A percentile compares a stretch with the other conserved stretches of the same genome.
Conservation (phyloP, 371 early-diverging fungal species). For the Rhizopus stolonifer region DNA sequence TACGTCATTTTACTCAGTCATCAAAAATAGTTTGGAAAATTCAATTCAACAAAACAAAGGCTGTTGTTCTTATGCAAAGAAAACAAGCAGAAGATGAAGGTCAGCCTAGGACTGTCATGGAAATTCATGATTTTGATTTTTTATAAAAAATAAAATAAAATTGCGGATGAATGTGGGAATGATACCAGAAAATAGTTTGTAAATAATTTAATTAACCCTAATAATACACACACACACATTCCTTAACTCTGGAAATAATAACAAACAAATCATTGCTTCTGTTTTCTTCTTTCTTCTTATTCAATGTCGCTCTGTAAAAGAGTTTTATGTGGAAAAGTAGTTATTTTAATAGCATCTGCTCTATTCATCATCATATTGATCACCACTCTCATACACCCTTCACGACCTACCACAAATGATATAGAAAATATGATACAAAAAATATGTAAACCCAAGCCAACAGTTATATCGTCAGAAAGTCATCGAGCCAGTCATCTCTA, state of each 20-base stretch:
- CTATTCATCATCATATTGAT: background rate
- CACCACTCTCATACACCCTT: background rate
- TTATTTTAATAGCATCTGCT: background rate
- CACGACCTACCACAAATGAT: slow-evolving; percentile 2
- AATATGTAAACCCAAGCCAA: background rate
- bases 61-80: slow-evolving; percentile 61
- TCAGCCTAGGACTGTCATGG: slow-evolving; percentile 46
- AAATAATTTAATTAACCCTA: too few relatives aligned
- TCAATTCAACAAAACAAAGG: slow-evolving; percentile 61
- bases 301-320: background rate
- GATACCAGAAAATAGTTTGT: too few relatives aligned
- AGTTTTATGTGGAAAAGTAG: background rate
- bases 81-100: slow-evolving; percentile 24
- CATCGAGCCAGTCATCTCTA: background rate
- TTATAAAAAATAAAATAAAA: too few relatives aligned
- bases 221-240: background rate
- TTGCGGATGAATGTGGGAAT: too few relatives aligned
- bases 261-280: background rate
- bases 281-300: background rate
- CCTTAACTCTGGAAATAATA: slow-evolving; percentile 10
- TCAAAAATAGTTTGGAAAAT: slow-evolving; percentile 67
- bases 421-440: slow-evolving; percentile 15
- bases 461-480: background rate
- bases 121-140: slow-evolving; percentile 51
- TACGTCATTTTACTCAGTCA: slow-evolving; percentile 63